Base-by-base conservation (phyloP, 805 yeast species). In the Teunomyces funiuensis region DNA sequence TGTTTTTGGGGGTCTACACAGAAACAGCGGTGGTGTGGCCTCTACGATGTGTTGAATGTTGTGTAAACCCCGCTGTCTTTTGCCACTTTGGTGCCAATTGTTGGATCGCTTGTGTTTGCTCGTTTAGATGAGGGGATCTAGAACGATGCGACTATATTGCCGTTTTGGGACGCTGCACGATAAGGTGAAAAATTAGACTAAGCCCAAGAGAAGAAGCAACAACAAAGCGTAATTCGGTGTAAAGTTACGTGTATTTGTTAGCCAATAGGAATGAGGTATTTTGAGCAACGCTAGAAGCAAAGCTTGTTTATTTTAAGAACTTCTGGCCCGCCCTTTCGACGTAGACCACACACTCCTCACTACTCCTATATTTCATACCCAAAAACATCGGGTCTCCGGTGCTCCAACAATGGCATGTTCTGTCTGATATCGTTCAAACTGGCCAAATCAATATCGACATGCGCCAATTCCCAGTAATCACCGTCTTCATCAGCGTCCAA, bases 321-420 rank as follows among this genome's bases (percentile, higher is more conserved):
- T 7, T 19, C 22, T 19, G 5, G 22, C 5, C 22, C 7, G 22
- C 7, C 7, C 7, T 19, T 7, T 19, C 22, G 7, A 6, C 22
- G 25, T 22, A 7, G 3, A 8, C 9, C 9, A 4, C 5, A 4
- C 5, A 5, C 25, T 6, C 9, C 9, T 22, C 25, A 3, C 25
- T 22, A 8, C 25, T 22, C 25, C 25, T 22, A 34, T 22, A 63
- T 61, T 25, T 55, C 57, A 42, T 66, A 65, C n/a, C 79, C 74
- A 55, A 79, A 74, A 2, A 83, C 74, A 41, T 79, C 85, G 2
- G 77, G 69, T 39, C 93, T 69, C 46, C 93, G 71, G 57, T 88
- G 97, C 0, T 71, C 62, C 78, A 85, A 74, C 33, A 88, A 61
- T 0, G 96, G 96, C 90, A 89, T 83, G 47, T 82, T 79, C 15